These are phyloP conservation scores for Solanum bulbocastanum DNA, from an alignment of 257 asterid species.

Conservation along the genomic window DNA sequence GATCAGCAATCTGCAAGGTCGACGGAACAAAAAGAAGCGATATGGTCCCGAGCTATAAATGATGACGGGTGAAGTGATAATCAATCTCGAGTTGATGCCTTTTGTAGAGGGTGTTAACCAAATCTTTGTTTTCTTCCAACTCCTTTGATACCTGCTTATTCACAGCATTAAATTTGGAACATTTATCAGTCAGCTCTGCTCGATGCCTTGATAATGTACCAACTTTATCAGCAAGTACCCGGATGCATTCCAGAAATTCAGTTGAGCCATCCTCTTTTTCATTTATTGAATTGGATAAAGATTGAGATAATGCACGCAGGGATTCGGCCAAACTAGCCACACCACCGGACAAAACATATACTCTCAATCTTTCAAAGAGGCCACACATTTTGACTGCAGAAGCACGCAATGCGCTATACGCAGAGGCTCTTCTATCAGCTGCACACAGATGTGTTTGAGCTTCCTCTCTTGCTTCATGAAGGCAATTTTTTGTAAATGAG, in stretches of 20 bases:
- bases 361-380: conserved; percentile 78
- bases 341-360: conserved; percentile 57
- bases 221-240: conserved; percentile 81
- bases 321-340: conserved; percentile 55
- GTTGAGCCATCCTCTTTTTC: conserved; percentile 64
- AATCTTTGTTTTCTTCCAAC: conserved; percentile 76
- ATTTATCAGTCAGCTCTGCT: conserved; percentile 52
- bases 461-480: conserved; percentile 94
- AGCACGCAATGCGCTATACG: conserved; percentile 73
- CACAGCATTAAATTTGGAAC: conserved; percentile 64
- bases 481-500: conserved; percentile 85
- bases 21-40: too few relatives aligned
- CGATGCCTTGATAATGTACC: conserved; percentile 58
- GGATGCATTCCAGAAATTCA: conserved; percentile 73
- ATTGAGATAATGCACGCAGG: conserved; percentile 54
- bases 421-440: conserved; percentile 85
- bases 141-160: conserved; percentile 60
- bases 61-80: too few relatives aligned
- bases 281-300: conserved; percentile 51
- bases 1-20: too few relatives aligned
- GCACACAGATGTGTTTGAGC: conserved; percentile 95
- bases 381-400: conserved; percentile 83
- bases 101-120: conserved; percentile 59
- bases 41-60: too few relatives aligned
- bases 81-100: conserved; percentile 88